Base-by-base conservation (phyloP, 2,329 filamentous ascomycete species). In the Penicillium nordicum region DNA sequence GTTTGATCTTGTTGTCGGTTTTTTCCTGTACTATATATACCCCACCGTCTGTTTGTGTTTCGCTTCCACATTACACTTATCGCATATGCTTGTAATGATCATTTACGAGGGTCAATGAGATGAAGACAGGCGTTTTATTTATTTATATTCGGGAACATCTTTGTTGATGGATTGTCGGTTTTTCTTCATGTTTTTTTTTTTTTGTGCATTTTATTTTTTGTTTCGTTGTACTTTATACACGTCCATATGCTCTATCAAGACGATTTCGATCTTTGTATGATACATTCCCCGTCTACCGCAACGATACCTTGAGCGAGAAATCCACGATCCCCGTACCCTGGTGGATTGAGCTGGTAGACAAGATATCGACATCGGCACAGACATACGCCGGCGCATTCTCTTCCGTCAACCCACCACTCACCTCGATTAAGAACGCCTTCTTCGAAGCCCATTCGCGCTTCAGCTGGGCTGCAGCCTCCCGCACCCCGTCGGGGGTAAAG, bases 341-440 rank as follows among this genome's bases (percentile, higher is more conserved):
- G 70, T 99, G 94, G 69, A 99, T 97, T 50, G 90, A 93, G 72
- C 92, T 97, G 42, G 93, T 97, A 42, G 92, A 97, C 66, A 97
- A 87, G 64, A 99, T 92, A 75, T 99, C 94, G 64, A 99, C 86
- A 76, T 97, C 92, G 82, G 76, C 70, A 69, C 79, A 83, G 10
- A 71, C 88, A 76, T 95, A 97, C 10, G 81, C 79, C 64, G 83
- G 84, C 6, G 95, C 90, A 73, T 97, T 99, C 52, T 89, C 86
- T 71, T 89, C 83, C 8, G 87, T 94, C 77, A 99, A 73, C 0
- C 94, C 94, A 1, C 94, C 94, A 60, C 91, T 96, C 18, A 97
- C 91, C 79, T 99, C 94, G 36, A 99, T 82, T 69, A 97, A 73
- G 65, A 96, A 91, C 52, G 76, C 76, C 32, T 87, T 88, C 55